These are phyloP conservation scores for Rhinocladiella similis DNA, from an alignment of 2,329 filamentous ascomycete genomes.

Conservation along the genomic window DNA sequence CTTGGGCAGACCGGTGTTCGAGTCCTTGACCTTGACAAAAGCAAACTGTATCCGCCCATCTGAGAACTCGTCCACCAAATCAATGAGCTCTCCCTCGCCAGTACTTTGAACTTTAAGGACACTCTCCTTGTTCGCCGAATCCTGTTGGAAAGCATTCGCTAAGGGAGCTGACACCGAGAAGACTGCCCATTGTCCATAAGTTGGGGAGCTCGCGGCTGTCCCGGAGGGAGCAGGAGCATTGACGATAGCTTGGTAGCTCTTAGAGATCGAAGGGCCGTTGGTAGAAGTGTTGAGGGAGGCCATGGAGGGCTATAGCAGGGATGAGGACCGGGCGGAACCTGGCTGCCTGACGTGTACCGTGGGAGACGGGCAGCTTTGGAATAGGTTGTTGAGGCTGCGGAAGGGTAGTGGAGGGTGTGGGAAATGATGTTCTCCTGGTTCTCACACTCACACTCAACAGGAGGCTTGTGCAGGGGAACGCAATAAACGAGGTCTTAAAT, in stretches of 20 bases:
- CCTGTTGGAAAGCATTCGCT: slow-evolving; percentile 84
- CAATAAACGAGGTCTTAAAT: not conserved
- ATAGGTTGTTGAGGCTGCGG: not conserved
- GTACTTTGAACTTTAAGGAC: slow-evolving; percentile 91
- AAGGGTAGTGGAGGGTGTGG: not conserved
- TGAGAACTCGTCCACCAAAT: slow-evolving; percentile 92
- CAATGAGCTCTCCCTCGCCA: slow-evolving; percentile 87
- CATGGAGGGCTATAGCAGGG: slow-evolving; percentile 52
- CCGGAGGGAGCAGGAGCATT: slow-evolving; percentile 60
- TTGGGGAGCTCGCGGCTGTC: slow-evolving; percentile 66
- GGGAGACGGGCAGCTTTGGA: too few species aligned
- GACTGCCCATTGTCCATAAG: slow-evolving; percentile 88
- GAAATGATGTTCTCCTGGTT: too few species aligned
- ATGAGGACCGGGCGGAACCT: slow-evolving; percentile 5
- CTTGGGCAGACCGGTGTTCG: slow-evolving; percentile 86
- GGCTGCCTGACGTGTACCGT: not conserved
- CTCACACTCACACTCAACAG: too few species aligned
- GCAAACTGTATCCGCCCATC: slow-evolving; percentile 97
- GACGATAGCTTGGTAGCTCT: slow-evolving; percentile 71
- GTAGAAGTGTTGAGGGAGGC: slow-evolving; percentile 77
- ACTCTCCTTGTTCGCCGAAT: slow-evolving; percentile 83
- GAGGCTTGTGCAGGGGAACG: not conserved
- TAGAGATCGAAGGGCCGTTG: slow-evolving; percentile 76
- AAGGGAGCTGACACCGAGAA: slow-evolving; percentile 92
- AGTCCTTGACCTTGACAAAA: slow-evolving; percentile 94